A percentile compares a stretch with the other conserved stretches of the same genome.
Conservation (phyloP, 805 yeast genomes). For the Hanseniaspora jakobsenii region DNA sequence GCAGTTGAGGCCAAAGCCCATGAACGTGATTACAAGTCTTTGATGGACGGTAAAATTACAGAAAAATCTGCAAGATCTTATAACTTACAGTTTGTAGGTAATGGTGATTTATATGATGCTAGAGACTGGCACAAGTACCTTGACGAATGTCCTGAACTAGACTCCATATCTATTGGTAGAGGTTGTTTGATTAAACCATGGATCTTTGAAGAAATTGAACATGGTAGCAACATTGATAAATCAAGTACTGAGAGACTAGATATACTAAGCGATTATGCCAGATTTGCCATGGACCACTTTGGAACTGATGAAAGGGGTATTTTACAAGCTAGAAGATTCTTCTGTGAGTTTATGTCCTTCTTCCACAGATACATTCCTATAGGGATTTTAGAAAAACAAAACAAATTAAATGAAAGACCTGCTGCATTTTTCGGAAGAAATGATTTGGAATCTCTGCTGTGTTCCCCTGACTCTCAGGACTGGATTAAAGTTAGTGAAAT, state of each 20-base stretch:
- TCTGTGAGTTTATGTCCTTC: slow-evolving; percentile 90
- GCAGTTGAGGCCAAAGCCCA: slow-evolving; percentile 55
- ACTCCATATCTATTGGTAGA: slow-evolving; percentile 93
- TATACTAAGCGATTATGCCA: slow-evolving; percentile 53
- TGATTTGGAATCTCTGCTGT: slow-evolving; percentile 82
- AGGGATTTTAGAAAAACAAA: slow-evolving; percentile 85
- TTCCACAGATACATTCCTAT: slow-evolving; percentile 90
- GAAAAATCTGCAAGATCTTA: slow-evolving; percentile 47
- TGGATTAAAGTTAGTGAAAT: slow-evolving; percentile 94
- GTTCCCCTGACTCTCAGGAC: slow-evolving; percentile 72
- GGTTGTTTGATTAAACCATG: slow-evolving; percentile 98
- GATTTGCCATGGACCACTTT: slow-evolving; percentile 89
- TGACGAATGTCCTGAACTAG: slow-evolving; percentile 45
- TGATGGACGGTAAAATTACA: slow-evolving; percentile 53
- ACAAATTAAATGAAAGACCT: slow-evolving; percentile 84
- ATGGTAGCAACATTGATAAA: slow-evolving; percentile 82
- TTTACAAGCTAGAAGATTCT: slow-evolving; percentile 70
- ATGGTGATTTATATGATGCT: slow-evolving; percentile 81
- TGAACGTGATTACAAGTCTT: slow-evolving; percentile 39
- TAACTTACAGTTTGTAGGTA: slow-evolving; percentile 77
- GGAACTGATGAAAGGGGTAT: slow-evolving; percentile 94
- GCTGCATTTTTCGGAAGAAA: slow-evolving; percentile 87
- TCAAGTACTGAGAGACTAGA: slow-evolving; percentile 81
- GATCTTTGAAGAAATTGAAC: slow-evolving; percentile 92
- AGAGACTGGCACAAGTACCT: slow-evolving; percentile 79